Evolutionary conservation across 805 yeast genomes (phyloP).

Genomic region (Lachancea sp.): DNA sequence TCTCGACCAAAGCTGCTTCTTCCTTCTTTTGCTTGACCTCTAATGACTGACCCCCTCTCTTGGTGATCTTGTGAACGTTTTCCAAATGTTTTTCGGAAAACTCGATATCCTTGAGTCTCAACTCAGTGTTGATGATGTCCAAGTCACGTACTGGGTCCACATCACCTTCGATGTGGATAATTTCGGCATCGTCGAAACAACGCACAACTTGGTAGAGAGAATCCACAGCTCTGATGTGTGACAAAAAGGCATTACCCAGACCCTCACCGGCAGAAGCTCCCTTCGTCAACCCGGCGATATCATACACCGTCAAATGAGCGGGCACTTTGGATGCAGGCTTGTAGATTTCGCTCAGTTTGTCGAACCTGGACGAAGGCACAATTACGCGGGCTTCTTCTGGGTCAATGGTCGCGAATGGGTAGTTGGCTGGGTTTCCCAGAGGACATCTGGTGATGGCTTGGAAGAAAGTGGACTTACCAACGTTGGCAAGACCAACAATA

Average conservation of each 20-base stretch:
- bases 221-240: constrained; percentile 95
- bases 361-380: constrained; percentile 88
- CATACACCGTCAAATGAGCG: constrained; percentile 87
- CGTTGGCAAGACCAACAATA: constrained; percentile 90
- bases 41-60: constrained; percentile 81
- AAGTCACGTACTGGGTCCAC: constrained; percentile 94
- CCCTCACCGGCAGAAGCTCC: constrained; percentile 98
- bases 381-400: constrained; percentile 97
- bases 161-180: constrained; percentile 93
- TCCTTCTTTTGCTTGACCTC: constrained; percentile 87
- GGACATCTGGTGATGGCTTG: constrained; percentile 93
- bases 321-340: constrained; percentile 83
- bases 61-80: constrained; percentile 70
- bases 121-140: constrained; percentile 84
- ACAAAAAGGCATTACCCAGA: constrained; percentile 93
- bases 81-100: constrained; percentile 80
- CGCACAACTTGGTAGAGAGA: constrained; percentile 97
- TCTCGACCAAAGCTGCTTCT: constrained; percentile 68
- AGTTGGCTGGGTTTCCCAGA: constrained; percentile 94
- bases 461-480: constrained; percentile 95
- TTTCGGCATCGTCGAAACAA: constrained; percentile 96
- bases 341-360: constrained; percentile 65
- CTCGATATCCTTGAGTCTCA: constrained; percentile 94
- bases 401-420: constrained; percentile 96
- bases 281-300: constrained; percentile 96